Evolutionary conservation across 495 filamentous ascomycete species (phyloP), one percentile per base, ranked within the genome.

Genomic region (Tuber brumale): DNA sequence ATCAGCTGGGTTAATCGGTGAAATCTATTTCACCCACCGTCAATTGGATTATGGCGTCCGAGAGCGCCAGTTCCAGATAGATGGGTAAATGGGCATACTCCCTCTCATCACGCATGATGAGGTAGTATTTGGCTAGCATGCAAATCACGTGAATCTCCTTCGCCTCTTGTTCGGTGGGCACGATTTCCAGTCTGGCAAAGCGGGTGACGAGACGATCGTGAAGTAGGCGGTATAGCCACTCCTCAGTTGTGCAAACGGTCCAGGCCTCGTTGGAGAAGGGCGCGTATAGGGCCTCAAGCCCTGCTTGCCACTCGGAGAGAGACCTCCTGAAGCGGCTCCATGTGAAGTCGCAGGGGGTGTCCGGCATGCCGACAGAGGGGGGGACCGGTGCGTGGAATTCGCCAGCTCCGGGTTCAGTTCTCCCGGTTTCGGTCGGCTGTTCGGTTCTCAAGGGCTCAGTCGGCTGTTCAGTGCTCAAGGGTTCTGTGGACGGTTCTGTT

Each of bases 341-440:
- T 14, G 27, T 35, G 27, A 66, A 66, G 57, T 66, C 27, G 27
- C 57, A 35, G 12, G 57, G 27, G 4, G 12, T 2, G 0, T n/a
- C 57, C 0, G 57, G 57, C 3, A 3, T n/a, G 9, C 57, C 27
- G n/a, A 31, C 0, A 16, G 3, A 2, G 23, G 27, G n/a, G 57
- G 5, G 10, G 12, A 0, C 3, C 4, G 27, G 14, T 31, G 2
- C 1, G 27, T 2, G 4, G 27, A 14, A 7, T 31, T 31, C 27
- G 0, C 0, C 16, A 18, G 0, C 27, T 14, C 31, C 0, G 3
- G 27, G 6, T 31, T 35, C 14, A 0, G 3, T 18, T 8, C 31
- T 4, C 3, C 1, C 8, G 46, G 46, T 1, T n/a, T n/a, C 23
- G 19, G 37, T 39, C 3, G 5, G 1, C 18, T 0, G 46, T 48